Evolutionary conservation across 75 land plant species (phyloP).

Genomic region (Cunninghamia lanceolata): DNA sequence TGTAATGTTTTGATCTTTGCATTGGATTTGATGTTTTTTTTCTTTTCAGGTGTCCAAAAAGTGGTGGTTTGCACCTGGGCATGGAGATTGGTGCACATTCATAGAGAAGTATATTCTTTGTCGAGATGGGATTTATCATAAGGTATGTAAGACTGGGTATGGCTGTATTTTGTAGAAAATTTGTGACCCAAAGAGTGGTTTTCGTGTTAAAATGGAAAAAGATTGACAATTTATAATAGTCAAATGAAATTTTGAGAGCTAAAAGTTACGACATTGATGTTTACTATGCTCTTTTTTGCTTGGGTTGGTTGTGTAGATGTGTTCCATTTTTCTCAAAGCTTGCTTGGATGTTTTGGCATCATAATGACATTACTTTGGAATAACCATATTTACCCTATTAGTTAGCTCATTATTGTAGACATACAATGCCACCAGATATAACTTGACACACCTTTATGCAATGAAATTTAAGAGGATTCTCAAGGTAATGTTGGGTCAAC

Average conservation of each 20-base stretch:
- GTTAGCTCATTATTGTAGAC: neutral
- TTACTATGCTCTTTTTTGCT: neutral
- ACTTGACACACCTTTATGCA: neutral
- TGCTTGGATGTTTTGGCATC: neutral
- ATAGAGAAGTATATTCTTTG: constrained; percentile 89
- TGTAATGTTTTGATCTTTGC: neutral
- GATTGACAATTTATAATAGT: neutral
- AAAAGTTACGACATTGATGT: neutral
- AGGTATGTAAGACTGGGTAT: constrained; percentile 39
- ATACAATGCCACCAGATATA: neutral
- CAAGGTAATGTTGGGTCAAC: neutral
- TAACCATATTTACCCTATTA: neutral
- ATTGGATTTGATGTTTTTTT: neutral
- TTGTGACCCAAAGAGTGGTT: neutral
- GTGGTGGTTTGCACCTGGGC: constrained; percentile 99
- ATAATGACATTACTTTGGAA: neutral
- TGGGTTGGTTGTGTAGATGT: neutral
- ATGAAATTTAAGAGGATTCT: neutral
- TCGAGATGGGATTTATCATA: constrained; percentile 90
- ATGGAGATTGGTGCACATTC: constrained; percentile 95
- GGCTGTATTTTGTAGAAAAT: neutral
- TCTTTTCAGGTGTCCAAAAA: constrained; percentile 73
- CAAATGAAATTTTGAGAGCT: neutral
- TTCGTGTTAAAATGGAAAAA: neutral
- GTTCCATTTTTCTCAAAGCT: neutral